A percentile compares a stretch with the other conserved stretches of the same genome.
These are phyloP conservation scores for Blastocrithidia nonstop DNA, from an alignment of 208 protist genomes.

Conservation along the genomic window DNA sequence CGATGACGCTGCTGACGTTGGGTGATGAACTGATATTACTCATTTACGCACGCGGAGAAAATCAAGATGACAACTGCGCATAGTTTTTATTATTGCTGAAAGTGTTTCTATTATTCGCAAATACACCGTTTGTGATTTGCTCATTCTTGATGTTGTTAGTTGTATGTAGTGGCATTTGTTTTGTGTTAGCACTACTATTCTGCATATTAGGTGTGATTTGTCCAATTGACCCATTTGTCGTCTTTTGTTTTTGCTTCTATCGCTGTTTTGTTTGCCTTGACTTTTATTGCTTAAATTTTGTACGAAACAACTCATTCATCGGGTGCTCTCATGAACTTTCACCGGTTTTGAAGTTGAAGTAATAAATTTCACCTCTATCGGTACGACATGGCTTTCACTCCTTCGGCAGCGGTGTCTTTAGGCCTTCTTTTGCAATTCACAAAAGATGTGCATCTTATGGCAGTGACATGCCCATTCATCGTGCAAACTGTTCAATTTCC, in stretches of 20 bases:
- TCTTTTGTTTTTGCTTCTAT: background rate
- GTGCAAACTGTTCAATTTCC: constrained; percentile 87
- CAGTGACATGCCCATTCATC: constrained; percentile 84
- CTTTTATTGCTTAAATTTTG: constrained; percentile 67
- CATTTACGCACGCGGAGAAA: too few species aligned
- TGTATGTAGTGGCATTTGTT: too few species aligned
- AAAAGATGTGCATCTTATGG: constrained; percentile 81
- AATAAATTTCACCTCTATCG: constrained; percentile 86
- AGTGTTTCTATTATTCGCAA: too few species aligned
- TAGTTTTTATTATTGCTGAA: too few species aligned
- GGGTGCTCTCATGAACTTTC: constrained; percentile 93
- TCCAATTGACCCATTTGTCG: too few species aligned
- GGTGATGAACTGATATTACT: too few species aligned
- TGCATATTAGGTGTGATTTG: too few species aligned
- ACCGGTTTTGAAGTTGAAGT: constrained; percentile 92
- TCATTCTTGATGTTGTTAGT: too few species aligned
- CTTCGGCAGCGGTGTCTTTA: constrained; percentile 88
- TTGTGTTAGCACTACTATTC: too few species aligned
- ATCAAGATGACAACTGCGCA: too few species aligned
- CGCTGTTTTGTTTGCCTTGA: background rate
- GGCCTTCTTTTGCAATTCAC: constrained; percentile 85
- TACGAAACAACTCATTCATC: constrained; percentile 77
- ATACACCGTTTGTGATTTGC: too few species aligned
- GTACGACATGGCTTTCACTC: constrained; percentile 91
- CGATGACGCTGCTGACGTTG: too few species aligned